Base-by-base conservation (phyloP, 2,329 filamentous ascomycete species). In the Amauroascus niger region DNA sequence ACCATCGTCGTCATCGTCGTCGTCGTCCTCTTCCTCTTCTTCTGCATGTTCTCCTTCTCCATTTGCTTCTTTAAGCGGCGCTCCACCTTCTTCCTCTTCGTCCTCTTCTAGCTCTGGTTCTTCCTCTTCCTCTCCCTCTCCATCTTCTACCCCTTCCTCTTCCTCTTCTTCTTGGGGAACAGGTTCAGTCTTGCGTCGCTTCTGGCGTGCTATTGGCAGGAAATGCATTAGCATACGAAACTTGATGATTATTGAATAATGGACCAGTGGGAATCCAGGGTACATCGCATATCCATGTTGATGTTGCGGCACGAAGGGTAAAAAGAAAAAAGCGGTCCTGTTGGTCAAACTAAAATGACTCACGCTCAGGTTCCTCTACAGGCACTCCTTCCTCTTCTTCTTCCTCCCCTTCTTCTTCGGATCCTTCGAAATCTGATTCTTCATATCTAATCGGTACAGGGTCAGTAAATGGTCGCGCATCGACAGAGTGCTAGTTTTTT, bases 341-440 rank as follows among this genome's bases (percentile, higher is more conserved):
- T 6, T 39, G 32, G 16, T 26, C 40, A 30, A 55, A 1, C 13
- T 37, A 45, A 24, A 20, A 47, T 35, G 33, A 53, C 54, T 41
- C 53, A 60, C 56, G 49, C 45, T 56, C 57, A 30, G 50, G 52
- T 40, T 58, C 57, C 32, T 64, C 64, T 11, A 59, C 59, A 22
- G 60, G 58, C 49, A 62, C 59, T 22, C 59, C 61, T 48, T 60
- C 63, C 44, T 57, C 58, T 9, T 45, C 41, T 54, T 57, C 63
- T 9, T 57, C 63, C 13, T 49, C 53, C 24, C 55, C 61, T 44
- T 60, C 62, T 44, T 57, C 58, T 11, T 56, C 58, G 43, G 58
- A 61, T 26, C 63, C 64, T 5, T 63, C 64, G 40, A 58, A 58
- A 22, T 66, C 64, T 16, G 64, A 65, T 26, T 63, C 64, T 52